Evolutionary conservation across 2,329 filamentous ascomycete genomes (phyloP).

Genomic region (Aspergillus proliferans): DNA sequence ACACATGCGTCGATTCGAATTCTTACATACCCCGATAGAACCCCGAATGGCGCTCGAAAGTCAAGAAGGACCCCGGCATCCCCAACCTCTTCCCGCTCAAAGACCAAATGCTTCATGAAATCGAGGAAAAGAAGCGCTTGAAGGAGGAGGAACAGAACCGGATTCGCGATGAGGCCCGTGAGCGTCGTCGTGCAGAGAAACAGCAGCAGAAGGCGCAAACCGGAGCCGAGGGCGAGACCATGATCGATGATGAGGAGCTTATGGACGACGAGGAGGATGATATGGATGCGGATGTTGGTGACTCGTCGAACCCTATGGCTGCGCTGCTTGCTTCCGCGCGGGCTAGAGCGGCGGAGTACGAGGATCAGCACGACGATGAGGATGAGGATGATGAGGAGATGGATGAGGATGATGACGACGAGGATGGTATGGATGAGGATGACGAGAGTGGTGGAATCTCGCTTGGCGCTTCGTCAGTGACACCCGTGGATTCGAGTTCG

Average conservation of each 20-base stretch:
- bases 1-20: neutral
- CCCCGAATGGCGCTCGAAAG: slow-evolving; percentile 87
- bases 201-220: slow-evolving; percentile 31
- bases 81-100: slow-evolving; percentile 98
- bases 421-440: slow-evolving; percentile 49
- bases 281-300: slow-evolving; percentile 50
- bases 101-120: slow-evolving; percentile 87
- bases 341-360: slow-evolving; percentile 39
- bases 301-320: slow-evolving; percentile 45
- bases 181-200: slow-evolving; percentile 36
- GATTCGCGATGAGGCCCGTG: slow-evolving; percentile 60
- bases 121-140: slow-evolving; percentile 75
- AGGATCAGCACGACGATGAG: slow-evolving; percentile 41
- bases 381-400: slow-evolving; percentile 49
- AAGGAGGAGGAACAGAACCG: slow-evolving; percentile 74
- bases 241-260: slow-evolving; percentile 42
- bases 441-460: slow-evolving; percentile 45
- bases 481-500: slow-evolving; percentile 30
- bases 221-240: slow-evolving; percentile 29
- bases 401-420: slow-evolving; percentile 48
- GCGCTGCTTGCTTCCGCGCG: slow-evolving; percentile 42
- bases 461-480: slow-evolving; percentile 40
- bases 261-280: slow-evolving; percentile 50
- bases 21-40: slow-evolving; percentile 48
- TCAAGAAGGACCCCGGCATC: slow-evolving; percentile 98